These are phyloP conservation scores for Pythium aquatile DNA, from an alignment of 352 stramenopile genomes.

Conservation along the genomic window DNA sequence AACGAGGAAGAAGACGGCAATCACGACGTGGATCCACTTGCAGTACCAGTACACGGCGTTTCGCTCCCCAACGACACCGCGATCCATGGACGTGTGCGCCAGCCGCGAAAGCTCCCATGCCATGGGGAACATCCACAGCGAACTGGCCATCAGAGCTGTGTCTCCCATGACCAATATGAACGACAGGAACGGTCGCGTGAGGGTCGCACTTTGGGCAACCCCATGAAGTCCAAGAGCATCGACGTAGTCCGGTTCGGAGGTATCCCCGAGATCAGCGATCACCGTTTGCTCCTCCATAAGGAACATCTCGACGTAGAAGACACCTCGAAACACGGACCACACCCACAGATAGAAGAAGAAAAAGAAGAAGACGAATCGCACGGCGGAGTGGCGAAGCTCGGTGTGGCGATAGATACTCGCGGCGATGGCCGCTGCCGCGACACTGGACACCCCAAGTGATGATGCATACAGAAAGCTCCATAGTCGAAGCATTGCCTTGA, in stretches of 20 bases:
- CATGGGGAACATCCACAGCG: too few relatives aligned
- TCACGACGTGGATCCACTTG: not conserved
- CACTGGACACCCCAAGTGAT: conserved; percentile 39
- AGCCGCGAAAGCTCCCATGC: too few relatives aligned
- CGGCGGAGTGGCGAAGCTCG: conserved; percentile 39
- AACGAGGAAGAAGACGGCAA: not conserved
- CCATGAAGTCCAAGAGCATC: conserved; percentile 40
- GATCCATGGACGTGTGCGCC: too few relatives aligned
- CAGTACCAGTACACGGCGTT: conserved; percentile 11
- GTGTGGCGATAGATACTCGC: conserved; percentile 36
- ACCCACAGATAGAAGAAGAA: conserved; percentile 65
- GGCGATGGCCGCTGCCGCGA: conserved; percentile 39
- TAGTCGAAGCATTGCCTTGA: conserved; percentile 20
- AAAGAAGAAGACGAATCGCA: conserved; percentile 51
- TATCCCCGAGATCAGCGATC: conserved; percentile 9
- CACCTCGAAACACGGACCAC: conserved; percentile 49
- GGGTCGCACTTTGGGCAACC: conserved; percentile 37
- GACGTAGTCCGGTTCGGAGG: conserved; percentile 26
- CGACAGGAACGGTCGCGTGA: conserved; percentile 28
- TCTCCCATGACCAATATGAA: not conserved
- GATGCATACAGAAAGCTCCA: conserved; percentile 49
- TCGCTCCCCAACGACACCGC: too few relatives aligned
- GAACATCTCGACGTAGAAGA: conserved; percentile 47
- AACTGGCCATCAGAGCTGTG: too few relatives aligned
- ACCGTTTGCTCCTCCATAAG: conserved; percentile 23